These are phyloP conservation scores for Hypholoma sublateritium DNA, from an alignment of 768 basidiomycete species.

Conservation along the genomic window DNA sequence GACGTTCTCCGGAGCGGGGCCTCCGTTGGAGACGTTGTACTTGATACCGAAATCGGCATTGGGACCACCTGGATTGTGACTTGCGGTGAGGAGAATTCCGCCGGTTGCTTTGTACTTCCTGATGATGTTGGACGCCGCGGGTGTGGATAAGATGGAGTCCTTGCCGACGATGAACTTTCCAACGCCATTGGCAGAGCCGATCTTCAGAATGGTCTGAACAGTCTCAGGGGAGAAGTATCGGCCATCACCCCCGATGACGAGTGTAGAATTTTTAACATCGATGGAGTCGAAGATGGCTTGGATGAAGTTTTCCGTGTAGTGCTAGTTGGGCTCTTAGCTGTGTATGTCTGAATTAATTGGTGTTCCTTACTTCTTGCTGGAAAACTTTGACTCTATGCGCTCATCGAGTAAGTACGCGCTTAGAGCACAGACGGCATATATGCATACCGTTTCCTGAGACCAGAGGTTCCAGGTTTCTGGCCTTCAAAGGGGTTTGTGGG, in stretches of 20 bases:
- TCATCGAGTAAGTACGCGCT: slow-evolving; percentile 19
- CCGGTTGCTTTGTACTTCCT: slow-evolving; percentile 95
- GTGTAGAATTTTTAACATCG: slow-evolving; percentile 71
- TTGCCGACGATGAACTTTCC: slow-evolving; percentile 90
- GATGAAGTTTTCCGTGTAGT: slow-evolving; percentile 99
- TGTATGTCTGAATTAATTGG: slow-evolving; percentile 2
- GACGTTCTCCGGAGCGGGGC: slow-evolving; percentile 93
- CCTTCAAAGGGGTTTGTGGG: slow-evolving; percentile 86
- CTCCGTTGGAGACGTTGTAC: slow-evolving; percentile 97
- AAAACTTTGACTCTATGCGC: slow-evolving; percentile 88
- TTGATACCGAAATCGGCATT: slow-evolving; percentile 99
- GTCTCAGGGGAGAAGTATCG: slow-evolving; percentile 87
- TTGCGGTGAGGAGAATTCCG: slow-evolving; percentile 95
- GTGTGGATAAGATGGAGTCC: slow-evolving; percentile 91
- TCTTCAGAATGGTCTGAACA: slow-evolving; percentile 89
- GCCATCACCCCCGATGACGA: slow-evolving; percentile 97
- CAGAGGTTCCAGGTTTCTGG: slow-evolving; percentile 98
- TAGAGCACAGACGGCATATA: slow-evolving; percentile 2
- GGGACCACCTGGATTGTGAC: slow-evolving; percentile 99
- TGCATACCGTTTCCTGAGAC: slow-evolving; percentile 87
- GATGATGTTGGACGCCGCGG: slow-evolving; percentile 95
- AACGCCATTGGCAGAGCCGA: slow-evolving; percentile 94
- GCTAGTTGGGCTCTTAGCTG: slow-evolving; percentile 38
- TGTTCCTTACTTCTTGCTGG: slow-evolving; percentile 80
- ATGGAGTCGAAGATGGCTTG: slow-evolving; percentile 94